phyloP scores from a whole-genome alignment of 2,329 filamentous ascomycete genomes.

The Fusarium sp. region DNA sequence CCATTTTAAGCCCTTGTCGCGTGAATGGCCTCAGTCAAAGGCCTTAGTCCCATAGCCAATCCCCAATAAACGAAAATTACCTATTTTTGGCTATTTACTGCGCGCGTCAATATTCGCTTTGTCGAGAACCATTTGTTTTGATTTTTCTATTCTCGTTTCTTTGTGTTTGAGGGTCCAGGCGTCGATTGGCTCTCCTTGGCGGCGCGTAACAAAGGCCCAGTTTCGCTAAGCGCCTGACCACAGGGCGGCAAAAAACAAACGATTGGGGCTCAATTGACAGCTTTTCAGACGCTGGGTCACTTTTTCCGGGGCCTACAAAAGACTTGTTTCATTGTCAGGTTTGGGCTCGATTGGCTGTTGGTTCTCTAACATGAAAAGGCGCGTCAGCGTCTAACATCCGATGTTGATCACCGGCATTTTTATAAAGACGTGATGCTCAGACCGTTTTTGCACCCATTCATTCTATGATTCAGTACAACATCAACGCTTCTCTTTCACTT shows the following conservation, averaged over 20 bases:
- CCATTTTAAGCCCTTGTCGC: too few relatives aligned
- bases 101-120: not conserved
- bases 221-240: constrained; percentile 47
- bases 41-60: not conserved
- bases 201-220: constrained; percentile 32
- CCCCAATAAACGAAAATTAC: not conserved
- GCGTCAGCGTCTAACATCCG: constrained; percentile 15
- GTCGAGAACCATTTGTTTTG: not conserved
- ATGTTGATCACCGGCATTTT: constrained; percentile 10
- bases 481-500: constrained; percentile 14
- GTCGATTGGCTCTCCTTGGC: constrained; percentile 24
- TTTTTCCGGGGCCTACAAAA: constrained; percentile 13
- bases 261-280: constrained; percentile 38
- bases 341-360: constrained; percentile 37
- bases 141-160: constrained; percentile 33
- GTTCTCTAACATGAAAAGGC: not conserved
- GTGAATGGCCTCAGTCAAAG: not conserved
- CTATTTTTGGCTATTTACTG: constrained; percentile 8
- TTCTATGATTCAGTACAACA: constrained; percentile 11
- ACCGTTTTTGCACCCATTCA: not conserved
- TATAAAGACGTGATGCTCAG: constrained; percentile 21
- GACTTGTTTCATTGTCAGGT: constrained; percentile 19
- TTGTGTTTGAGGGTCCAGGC: constrained; percentile 1
- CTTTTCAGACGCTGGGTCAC: constrained; percentile 27
- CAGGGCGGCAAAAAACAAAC: constrained; percentile 37